A percentile compares a stretch with the other conserved stretches of the same genome.
These are phyloP conservation scores for Zygotorulaspora danielsina DNA, from an alignment of 805 yeast genomes.

Conservation along the genomic window DNA sequence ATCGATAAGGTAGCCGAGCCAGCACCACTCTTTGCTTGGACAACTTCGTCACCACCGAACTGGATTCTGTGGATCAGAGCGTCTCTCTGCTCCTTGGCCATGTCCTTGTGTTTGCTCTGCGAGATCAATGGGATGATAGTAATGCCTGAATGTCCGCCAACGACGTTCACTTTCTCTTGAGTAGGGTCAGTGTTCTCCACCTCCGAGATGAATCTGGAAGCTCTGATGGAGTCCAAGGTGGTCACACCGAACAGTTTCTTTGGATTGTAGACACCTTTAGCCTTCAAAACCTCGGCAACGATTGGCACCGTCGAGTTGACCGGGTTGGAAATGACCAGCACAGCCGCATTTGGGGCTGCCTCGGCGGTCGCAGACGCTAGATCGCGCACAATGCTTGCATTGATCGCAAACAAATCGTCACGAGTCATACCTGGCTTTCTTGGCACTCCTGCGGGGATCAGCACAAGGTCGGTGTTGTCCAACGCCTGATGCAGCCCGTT, in stretches of 20 bases:
- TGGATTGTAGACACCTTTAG: conserved; percentile 84
- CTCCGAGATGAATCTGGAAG: conserved; percentile 74
- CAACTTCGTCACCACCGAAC: conserved; percentile 96
- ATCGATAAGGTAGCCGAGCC: conserved; percentile 91
- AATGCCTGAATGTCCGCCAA: conserved; percentile 97
- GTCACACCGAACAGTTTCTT: conserved; percentile 93
- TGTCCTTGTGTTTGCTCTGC: conserved; percentile 64
- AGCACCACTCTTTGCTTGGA: conserved; percentile 88
- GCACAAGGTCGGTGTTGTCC: conserved; percentile 66
- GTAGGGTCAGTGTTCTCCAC: conserved; percentile 57
- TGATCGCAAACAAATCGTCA: conserved; percentile 94
- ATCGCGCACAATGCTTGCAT: conserved; percentile 92
- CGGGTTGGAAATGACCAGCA: conserved; percentile 86
- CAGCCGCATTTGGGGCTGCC: conserved; percentile 76
- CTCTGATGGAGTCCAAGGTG: conserved; percentile 86
- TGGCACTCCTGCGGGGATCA: conserved; percentile 97
- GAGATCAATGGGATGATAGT: conserved; percentile 92
- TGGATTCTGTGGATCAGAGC: conserved; percentile 80
- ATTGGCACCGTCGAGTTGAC: conserved; percentile 97
- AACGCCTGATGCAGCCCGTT: conserved; percentile 69
- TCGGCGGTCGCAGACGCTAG: conserved; percentile 83
- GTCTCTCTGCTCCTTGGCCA: conserved; percentile 61
- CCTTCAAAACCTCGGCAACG: conserved; percentile 86
- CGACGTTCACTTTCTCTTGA: conserved; percentile 75
- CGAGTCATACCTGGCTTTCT: conserved; percentile 99